Base-by-base conservation (phyloP, 495 filamentous ascomycete genomes). In the Hypoxylon crocopeplum region DNA sequence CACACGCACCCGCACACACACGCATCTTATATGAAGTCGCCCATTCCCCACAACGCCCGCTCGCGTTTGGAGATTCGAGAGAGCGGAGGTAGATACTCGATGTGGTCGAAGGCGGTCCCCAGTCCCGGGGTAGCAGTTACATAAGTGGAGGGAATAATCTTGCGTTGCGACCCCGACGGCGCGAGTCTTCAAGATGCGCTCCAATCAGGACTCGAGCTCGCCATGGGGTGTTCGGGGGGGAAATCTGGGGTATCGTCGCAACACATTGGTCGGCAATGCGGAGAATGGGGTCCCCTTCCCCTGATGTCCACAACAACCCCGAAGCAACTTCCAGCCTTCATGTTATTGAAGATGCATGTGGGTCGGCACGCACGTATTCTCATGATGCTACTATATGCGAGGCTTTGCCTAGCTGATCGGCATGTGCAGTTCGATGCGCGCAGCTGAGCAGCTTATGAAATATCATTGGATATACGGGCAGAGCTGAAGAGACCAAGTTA, bases 111-210 rank as follows among this genome's bases (percentile, higher is more conserved):
- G 34, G 3, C 29, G 15, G 30, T 24, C 30, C 49, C 49, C 20
- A 13, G 3, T 11, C 38, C 58, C 50, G 27, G 44, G 44, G 8
- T 13, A 8, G 32, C 32, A 12, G 32, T 34, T 46, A 25, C 19
- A n/a, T 56, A 30, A 62, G 44, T 62, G 58, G 58, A 62, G 58
- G 58, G 44, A 62, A 49, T 45, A 30, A 17, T 42, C 48, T 2
- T 27, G 2, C 16, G 29, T 7, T 36, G 16, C 25, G 21, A 19
- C 34, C 22, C 34, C 41, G 38, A 13, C 17, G 3, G n/a, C 5
- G 13, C 11, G 37, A 1, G 1, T 46, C 5, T 30, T 1, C 25
- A 32, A 19, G 6, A 62, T 37, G 50, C 58, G 58, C 58, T 13
- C 58, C 58, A 62, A 62, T 62, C 58, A 62, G 15, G 30, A 13